Evolutionary conservation across 2,329 filamentous ascomycete genomes (phyloP).

Genomic region (Aureobasidium sp.): DNA sequence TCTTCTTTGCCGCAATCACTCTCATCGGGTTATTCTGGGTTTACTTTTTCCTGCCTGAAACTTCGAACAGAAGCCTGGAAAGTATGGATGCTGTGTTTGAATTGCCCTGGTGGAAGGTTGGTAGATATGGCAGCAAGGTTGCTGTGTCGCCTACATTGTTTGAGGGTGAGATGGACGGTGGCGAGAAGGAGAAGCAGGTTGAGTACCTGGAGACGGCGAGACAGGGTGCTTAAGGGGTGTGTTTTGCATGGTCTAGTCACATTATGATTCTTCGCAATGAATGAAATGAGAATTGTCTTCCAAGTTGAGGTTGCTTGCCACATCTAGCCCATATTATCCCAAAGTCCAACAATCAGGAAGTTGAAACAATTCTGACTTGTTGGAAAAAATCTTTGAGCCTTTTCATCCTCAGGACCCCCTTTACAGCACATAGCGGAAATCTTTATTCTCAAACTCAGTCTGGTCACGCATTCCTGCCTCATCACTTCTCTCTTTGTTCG

Average conservation of each 20-base stretch:
- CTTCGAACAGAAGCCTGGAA: conserved; percentile 51
- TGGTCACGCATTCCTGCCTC: not conserved
- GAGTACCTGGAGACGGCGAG: conserved; percentile 7
- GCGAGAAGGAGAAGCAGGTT: conserved; percentile 27
- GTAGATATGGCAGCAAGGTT: conserved; percentile 43
- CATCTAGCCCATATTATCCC: too few species aligned
- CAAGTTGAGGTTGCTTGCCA: too few species aligned
- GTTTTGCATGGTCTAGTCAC: too few species aligned
- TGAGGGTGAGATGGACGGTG: conserved; percentile 30
- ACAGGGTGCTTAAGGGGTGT: too few species aligned
- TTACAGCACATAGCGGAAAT: not conserved
- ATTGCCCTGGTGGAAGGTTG: conserved; percentile 82
- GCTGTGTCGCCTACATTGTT: conserved; percentile 29
- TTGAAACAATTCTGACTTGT: too few species aligned
- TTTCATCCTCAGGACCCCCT: too few species aligned
- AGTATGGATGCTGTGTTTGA: conserved; percentile 59
- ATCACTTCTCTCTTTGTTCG: not conserved
- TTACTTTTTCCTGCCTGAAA: conserved; percentile 65
- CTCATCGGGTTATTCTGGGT: conserved; percentile 68
- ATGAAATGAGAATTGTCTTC: too few species aligned
- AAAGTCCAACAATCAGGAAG: too few species aligned
- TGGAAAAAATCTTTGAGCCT: too few species aligned
- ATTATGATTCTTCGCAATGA: too few species aligned
- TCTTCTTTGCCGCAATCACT: conserved; percentile 77
- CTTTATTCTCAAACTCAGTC: not conserved